These are phyloP conservation scores for Macadamia tetraphylla DNA, from an alignment of 164 flowering plant species.

Conservation along the genomic window DNA sequence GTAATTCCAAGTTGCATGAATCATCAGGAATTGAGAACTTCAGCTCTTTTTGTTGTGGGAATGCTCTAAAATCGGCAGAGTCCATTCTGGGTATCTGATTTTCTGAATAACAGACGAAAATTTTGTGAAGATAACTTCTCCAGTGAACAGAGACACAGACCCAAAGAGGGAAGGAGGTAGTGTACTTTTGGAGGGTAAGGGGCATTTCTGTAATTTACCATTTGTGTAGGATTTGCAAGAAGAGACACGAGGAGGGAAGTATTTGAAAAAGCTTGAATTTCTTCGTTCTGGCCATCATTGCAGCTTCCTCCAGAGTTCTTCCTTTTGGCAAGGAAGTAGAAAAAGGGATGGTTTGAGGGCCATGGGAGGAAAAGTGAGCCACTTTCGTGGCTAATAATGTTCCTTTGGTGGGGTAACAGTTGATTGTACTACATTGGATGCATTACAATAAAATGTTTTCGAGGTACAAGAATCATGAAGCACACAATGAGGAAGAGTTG, in stretches of 20 bases:
- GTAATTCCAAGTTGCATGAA: not conserved
- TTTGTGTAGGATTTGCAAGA: not conserved
- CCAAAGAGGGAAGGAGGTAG: not conserved
- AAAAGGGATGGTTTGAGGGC: not conserved
- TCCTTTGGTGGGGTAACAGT: not conserved
- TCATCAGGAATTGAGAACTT: not conserved
- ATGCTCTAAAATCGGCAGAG: not conserved
- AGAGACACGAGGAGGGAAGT: not conserved
- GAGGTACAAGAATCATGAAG: no score
- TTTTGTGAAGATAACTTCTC: not conserved
- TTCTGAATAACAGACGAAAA: not conserved
- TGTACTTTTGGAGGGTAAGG: not conserved
- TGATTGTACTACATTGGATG: not conserved
- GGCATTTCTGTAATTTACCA: not conserved
- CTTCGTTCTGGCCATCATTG: not conserved
- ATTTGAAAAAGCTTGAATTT: not conserved
- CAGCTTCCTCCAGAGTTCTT: not conserved
- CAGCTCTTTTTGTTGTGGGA: not conserved
- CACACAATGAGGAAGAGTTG: no score
- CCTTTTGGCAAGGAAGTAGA: not conserved
- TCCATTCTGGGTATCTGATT: not conserved
- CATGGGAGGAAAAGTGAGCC: not conserved
- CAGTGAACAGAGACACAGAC: not conserved
- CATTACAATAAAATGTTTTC: no score
- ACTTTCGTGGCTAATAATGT: not conserved